Percentiles rank a stretch among this genome's conserved stretches.
Evolutionary conservation across 2,329 filamentous ascomycete genomes (phyloP).

Genomic region (Pseudogymnoascus sp.): DNA sequence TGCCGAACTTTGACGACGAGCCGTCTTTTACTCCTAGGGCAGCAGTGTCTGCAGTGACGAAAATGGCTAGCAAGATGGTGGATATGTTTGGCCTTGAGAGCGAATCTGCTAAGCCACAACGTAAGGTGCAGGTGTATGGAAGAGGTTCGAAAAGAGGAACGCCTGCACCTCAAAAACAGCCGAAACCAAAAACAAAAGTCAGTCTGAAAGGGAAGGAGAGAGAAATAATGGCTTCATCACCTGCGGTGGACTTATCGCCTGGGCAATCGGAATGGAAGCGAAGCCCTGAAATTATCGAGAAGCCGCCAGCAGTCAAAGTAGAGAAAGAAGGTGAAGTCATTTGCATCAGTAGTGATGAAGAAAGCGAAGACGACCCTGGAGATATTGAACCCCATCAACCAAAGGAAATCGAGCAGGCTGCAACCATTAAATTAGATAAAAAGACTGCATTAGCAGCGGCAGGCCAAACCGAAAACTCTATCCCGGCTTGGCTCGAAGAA

Average conservation of each 20-base stretch:
- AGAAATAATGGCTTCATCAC: background rate
- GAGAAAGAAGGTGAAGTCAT: background rate
- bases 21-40: background rate
- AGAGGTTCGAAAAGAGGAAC: background rate
- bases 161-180: background rate
- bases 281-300: background rate
- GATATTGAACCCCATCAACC: background rate
- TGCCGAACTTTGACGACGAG: background rate
- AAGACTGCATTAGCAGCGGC: background rate
- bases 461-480: background rate
- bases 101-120: background rate
- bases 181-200: background rate
- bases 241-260: background rate
- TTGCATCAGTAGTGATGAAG: background rate
- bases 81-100: background rate
- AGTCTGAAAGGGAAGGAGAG: background rate
- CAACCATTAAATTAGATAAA: background rate
- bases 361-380: background rate
- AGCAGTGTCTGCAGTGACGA: background rate
- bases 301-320: background rate
- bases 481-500: background rate
- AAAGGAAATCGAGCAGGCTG: background rate
- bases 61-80: background rate
- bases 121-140: background rate
- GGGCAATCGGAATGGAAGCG: background rate